Base-by-base conservation (phyloP, 805 yeast genomes). In the Yueomyces sp. region DNA sequence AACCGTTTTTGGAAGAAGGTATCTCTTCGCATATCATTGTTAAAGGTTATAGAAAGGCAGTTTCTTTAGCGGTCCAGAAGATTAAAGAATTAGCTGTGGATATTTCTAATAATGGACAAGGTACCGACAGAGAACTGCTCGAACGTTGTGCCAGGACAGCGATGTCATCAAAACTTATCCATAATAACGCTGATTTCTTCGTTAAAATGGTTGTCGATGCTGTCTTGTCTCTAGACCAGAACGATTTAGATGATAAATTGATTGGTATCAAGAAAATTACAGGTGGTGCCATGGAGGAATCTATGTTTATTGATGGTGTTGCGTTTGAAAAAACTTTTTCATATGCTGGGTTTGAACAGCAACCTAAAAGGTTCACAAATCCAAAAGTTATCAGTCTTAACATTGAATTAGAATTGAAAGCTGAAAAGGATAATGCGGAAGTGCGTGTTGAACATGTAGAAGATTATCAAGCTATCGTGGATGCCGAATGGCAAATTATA, bases 311-410 rank as follows among this genome's bases (percentile, higher is more conserved):
- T 42, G 76, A 85, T 53, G 98, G 98, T 59, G 97, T 92, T 47
- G 98, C 96, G 3, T 92, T 92, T 67, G 86, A 92, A 59, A 92
- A 92, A 69, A 88, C 98, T 0, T 92, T 92, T 57, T 82, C 96
- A 28, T 92, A 92, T 56, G 98, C 98, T 40, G 98, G 98, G 3
- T 92, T 92, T 62, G 98, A 92, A 66, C 98, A 92, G 69, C 98
- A 92, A 66, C 98, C 98, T 42, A 92, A 92, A 65, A 65, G 62
- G 42, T 86, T 92, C 61, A 55, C 56, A 26, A 70, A 85, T 62
- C 96, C 98, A 40, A 85, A 81, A 63, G 77, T 92, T 49, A 68
- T 92, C 45, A 76, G 80, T 54, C 72, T 92, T 57, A 92, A 92
- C 59, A 88, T 92, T 37, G 98, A 92, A 63, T 73, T 92, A 52